Base-by-base conservation (phyloP, 176 grass and related monocot species). In the Phoenix dactylifera region DNA sequence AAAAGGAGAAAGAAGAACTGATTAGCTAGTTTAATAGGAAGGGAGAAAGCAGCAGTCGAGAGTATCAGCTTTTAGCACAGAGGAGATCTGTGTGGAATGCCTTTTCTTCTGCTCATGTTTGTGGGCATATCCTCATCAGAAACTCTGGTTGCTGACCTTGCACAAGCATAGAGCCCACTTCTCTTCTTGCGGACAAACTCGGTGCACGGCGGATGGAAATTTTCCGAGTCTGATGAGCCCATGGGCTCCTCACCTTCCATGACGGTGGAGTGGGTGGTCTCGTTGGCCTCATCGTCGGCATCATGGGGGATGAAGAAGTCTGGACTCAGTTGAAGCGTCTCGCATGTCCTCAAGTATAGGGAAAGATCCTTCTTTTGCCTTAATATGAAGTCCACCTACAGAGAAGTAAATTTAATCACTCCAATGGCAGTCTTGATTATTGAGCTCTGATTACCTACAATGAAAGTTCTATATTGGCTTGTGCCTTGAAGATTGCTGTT, bases 281-380 rank as follows among this genome's bases (percentile, higher is more conserved):
- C 89, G 18, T 61, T 55, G 16, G 52, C 68, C 50, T 78, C 79
- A 39, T 96, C 91, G 65, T 96, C 91, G 49, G 73, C 79, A 44
- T 96, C 86, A 51, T 79, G 77, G 62, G 91, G 91, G 71, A 96
- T 87, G 83, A 90, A 90, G 75, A 96, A 96, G 28, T 96, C 91
- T 39, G 91, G 91, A 15, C 91, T 85, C 74, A 96, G 81, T 79
- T 96, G 86, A 75, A 96, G 79, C 16, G 26, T 84, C 72, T 90
- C 90, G 75, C 91, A 96, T 65, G 80, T 70, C 29, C 83, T 82
- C 79, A 96, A 69, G 67, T 87, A 96, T 14, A 68, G 61, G 26
- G 83, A 79, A 57, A 96, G 63, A 25, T 90, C 76, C 63, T 85
- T 90, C 72, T 83, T 83, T 62, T 85, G 74, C 26, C 80, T 63